phyloP scores from a whole-genome alignment of 495 filamentous ascomycete genomes.

The Bathelium albidoporum region DNA sequence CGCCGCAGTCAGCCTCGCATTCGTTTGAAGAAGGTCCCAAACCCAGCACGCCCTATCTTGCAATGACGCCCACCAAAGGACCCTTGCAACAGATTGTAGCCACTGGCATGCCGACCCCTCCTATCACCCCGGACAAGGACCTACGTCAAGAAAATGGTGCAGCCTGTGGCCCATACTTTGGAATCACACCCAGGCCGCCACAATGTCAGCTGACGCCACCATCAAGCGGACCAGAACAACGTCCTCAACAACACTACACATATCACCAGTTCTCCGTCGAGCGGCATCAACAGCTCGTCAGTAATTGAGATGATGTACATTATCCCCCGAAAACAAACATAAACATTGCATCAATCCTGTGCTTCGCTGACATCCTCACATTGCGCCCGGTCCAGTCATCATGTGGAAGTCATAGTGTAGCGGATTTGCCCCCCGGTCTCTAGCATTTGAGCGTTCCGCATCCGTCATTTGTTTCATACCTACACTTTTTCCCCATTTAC shows the following conservation, averaged over 20 bases:
- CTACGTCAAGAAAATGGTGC: conserved; percentile 18
- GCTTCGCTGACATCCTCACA: neutral
- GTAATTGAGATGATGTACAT: neutral
- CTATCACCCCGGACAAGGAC: conserved; percentile 76
- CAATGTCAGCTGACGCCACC: conserved; percentile 25
- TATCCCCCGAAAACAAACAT: neutral
- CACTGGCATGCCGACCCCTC: conserved; percentile 84
- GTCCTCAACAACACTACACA: conserved; percentile 12
- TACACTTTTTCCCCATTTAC: neutral
- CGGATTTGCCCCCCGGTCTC: conserved; percentile 11
- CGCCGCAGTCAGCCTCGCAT: conserved; percentile 2
- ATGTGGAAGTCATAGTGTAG: conserved; percentile 30
- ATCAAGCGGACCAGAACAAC: conserved; percentile 23
- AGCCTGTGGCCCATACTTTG: conserved; percentile 16
- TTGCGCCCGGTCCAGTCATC: conserved; percentile 8
- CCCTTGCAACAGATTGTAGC: conserved; percentile 51
- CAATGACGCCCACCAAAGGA: conserved; percentile 77
- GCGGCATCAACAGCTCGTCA: neutral
- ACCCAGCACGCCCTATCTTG: conserved; percentile 45
- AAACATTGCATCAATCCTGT: neutral
- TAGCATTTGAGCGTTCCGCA: conserved; percentile 5
- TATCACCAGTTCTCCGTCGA: conserved; percentile 7
- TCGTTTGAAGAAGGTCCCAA: conserved; percentile 43
- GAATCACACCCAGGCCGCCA: conserved; percentile 15
- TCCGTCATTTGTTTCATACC: conserved; percentile 1